Conservation (phyloP, 116 monocot genomes). For the Papilionanthe hybrid region DNA sequence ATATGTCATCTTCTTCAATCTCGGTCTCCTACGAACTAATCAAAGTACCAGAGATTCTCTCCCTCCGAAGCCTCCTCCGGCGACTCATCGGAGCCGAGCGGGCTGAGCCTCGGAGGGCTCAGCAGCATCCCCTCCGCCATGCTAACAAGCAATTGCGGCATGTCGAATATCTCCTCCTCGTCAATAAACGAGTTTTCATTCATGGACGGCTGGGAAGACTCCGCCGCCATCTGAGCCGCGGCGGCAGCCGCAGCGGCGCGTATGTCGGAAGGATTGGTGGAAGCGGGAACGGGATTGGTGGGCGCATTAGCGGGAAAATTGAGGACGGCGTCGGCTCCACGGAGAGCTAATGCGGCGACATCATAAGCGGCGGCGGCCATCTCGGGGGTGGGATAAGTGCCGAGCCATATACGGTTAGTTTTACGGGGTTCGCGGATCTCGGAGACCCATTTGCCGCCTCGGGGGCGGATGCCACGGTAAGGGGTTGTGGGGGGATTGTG, state of each 20-base stretch:
- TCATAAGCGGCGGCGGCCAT: constrained; percentile 90
- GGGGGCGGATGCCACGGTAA: constrained; percentile 27
- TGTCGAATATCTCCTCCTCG: constrained; percentile 51
- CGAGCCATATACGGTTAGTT: constrained; percentile 75
- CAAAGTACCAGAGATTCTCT: constrained; percentile 39
- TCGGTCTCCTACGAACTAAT: too few species aligned
- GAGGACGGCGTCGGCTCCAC: constrained; percentile 57
- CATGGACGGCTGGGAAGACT: not conserved
- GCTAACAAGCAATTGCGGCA: constrained; percentile 34
- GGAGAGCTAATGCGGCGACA: constrained; percentile 67
- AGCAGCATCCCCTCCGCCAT: constrained; percentile 58
- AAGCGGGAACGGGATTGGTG: constrained; percentile 35
- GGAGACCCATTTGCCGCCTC: constrained; percentile 93
- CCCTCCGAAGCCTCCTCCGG: constrained; percentile 17
- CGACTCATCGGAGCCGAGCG: constrained; percentile 19
- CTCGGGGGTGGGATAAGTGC: constrained; percentile 71
- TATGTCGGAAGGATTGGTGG: constrained; percentile 56
- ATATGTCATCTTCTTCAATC: too few species aligned
- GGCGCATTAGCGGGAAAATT: constrained; percentile 56
- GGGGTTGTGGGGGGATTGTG: not conserved
- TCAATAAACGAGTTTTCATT: constrained; percentile 11
- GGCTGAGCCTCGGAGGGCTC: constrained; percentile 40
- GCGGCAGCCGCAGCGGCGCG: constrained; percentile 54
- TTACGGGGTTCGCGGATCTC: constrained; percentile 88
- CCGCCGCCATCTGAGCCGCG: constrained; percentile 14